Percentiles rank a stretch among this genome's conserved stretches.
Conservation (phyloP, 306 rosid genomes). For the barrel medic (Medicago truncatula) region DNA sequence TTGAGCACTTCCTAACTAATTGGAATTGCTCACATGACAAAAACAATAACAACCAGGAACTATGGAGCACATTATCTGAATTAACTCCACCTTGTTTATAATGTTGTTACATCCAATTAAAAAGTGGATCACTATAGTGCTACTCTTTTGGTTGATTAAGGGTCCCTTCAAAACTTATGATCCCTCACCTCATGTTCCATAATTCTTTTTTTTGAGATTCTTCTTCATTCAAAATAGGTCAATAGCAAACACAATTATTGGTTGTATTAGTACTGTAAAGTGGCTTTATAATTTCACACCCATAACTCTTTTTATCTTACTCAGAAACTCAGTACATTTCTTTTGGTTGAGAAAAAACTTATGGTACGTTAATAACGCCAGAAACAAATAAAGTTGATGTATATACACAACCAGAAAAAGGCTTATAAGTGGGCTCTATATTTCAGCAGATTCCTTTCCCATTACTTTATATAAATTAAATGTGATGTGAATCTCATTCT, state of each 20-base stretch:
- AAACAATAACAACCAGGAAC: not conserved
- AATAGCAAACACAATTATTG: constrained; percentile 38
- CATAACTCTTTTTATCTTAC: constrained; percentile 4
- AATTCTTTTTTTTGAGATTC: not conserved
- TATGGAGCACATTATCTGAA: not conserved
- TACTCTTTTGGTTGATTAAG: not conserved
- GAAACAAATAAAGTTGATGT: constrained; percentile 16
- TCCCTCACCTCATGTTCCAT: not conserved
- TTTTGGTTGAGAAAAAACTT: no score
- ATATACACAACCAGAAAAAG: constrained; percentile 13
- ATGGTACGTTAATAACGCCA: not conserved
- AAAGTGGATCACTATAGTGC: not conserved
- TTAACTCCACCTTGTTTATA: not conserved
- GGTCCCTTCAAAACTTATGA: not conserved
- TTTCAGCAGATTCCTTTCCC: constrained; percentile 21
- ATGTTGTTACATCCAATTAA: constrained; percentile 1
- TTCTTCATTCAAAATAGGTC: constrained; percentile 24
- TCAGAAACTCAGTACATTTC: not conserved
- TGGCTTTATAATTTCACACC: not conserved
- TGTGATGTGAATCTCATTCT: constrained; percentile 25
- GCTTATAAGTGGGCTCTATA: constrained; percentile 7
- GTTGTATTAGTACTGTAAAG: not conserved
- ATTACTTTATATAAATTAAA: not conserved
- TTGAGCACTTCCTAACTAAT: not conserved
- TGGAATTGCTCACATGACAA: no score